Conservation (phyloP, 139 green algal species). For the Chlorella sp. region DNA sequence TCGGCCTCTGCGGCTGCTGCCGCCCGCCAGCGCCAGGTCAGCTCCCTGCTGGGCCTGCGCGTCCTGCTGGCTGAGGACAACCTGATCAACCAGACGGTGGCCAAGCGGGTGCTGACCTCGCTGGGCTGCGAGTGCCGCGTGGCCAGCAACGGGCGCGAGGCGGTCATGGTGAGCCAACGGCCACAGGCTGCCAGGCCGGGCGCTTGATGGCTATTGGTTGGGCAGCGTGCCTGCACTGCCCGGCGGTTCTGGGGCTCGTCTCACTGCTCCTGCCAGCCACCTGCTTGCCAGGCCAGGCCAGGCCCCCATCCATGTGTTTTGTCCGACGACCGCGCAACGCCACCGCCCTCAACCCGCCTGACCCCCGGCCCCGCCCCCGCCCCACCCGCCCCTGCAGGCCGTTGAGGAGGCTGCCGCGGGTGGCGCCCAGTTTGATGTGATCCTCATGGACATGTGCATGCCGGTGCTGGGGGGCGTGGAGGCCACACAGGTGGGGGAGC, state of each 20-base stretch:
- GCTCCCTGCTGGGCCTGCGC: conserved; percentile 37
- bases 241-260: no score
- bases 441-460: conserved; percentile 95
- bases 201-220: no score
- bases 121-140: conserved; percentile 67
- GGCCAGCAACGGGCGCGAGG: conserved; percentile 67
- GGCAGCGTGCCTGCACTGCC: not conserved
- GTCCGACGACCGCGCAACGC: not conserved
- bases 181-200: no score
- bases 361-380: not conserved
- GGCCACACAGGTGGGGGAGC: conserved; percentile 69
- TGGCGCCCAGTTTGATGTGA: conserved; percentile 53
- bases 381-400: conserved; percentile 14
- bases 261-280: no score
- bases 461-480: conserved; percentile 90
- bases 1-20: not conserved
- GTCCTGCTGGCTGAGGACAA: conserved; percentile 92
- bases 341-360: not conserved
- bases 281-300: not conserved
- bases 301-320: not conserved
- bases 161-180: conserved; percentile 43
- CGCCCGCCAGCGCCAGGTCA: not conserved
- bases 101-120: conserved; percentile 74
- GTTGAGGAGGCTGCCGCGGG: conserved; percentile 35
- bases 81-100: conserved; percentile 89